Evolutionary conservation across 73 alveolate species (phyloP).

Genomic region (Paramecium pentaurelia): DNA sequence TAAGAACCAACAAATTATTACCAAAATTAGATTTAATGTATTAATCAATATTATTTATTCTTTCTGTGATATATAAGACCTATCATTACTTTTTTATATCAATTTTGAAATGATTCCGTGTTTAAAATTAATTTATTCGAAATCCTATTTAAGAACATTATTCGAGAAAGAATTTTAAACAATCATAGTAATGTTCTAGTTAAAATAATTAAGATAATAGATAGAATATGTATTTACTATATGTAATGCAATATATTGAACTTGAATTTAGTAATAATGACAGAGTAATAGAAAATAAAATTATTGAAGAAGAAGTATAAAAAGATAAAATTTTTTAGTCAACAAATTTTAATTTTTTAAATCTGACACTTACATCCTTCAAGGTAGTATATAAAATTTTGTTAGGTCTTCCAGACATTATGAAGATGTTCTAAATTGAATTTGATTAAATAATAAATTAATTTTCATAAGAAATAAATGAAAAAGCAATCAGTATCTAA

Average conservation of each 20-base stretch:
- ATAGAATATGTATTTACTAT: not conserved
- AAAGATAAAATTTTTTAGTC: too few species aligned
- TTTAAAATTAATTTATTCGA: not conserved
- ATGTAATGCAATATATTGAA: not conserved
- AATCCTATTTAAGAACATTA: not conserved
- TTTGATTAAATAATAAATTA: not conserved
- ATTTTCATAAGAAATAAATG: not conserved
- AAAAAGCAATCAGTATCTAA: conserved; percentile 9
- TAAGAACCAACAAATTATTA: not conserved
- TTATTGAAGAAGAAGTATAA: too few species aligned
- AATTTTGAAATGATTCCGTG: not conserved
- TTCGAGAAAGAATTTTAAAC: not conserved
- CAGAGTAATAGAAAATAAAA: too few species aligned
- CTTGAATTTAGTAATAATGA: not conserved
- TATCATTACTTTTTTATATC: not conserved
- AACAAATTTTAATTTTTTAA: too few species aligned
- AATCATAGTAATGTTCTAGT: not conserved
- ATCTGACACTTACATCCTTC: too few species aligned
- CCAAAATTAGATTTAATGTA: not conserved
- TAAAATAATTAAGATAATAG: not conserved
- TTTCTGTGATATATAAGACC: not conserved
- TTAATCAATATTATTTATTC: not conserved
- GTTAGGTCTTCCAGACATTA: not conserved
- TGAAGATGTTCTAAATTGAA: not conserved
- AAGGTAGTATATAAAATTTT: not conserved